Base-by-base conservation (phyloP, 208 protist species). In the Phytomonas francai region DNA sequence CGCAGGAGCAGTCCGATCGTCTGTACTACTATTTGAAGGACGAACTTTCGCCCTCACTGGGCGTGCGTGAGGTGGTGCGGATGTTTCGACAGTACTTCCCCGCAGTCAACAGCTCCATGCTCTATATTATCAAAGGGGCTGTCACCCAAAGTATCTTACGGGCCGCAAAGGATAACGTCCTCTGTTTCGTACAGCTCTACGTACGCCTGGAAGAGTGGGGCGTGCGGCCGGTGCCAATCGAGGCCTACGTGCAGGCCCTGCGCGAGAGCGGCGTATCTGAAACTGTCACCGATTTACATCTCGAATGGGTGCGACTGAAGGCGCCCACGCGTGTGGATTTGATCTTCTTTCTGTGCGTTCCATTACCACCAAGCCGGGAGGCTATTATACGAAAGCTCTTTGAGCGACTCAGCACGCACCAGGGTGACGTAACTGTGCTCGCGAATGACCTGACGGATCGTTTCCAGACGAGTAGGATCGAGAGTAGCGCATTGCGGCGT, bases 281-380 rank as follows among this genome's bases (percentile, higher is more conserved):
- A 8, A 67, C 72, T 7, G 65, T 89, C 7, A 72, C 71, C 19
- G 85, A 92, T 68, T 61, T 89, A 0, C 80, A 91, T 31, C 58
- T 92, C 7, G 89, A 94, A 74, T 91, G 84, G 81, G 63, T 94
- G 73, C 84, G 89, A 4, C 83, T 89, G 33, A 77, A 81, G 63
- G 80, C 76, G 11, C 62, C 71, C 30, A 84, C 80, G 30, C 78
- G 84, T 3, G 79, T 84, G 7, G 80, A 79, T 19, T 74, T 94
- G 12, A 63, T 94, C 1, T 58, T 73, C 0, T 31, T 78, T 33
- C 76, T 94, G 22, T 85, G 80, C 59, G 65, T 71, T 27, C 85
- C 75, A 16, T 70, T 80, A 19, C 78, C 89, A 11, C 39, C 85
- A 3, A 81, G 76, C 16, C 81, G 89, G 3, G 77, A 85, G 14